phyloP scores from a whole-genome alignment of 2,329 filamentous ascomycete species.

The Colletotrichum sp. region DNA sequence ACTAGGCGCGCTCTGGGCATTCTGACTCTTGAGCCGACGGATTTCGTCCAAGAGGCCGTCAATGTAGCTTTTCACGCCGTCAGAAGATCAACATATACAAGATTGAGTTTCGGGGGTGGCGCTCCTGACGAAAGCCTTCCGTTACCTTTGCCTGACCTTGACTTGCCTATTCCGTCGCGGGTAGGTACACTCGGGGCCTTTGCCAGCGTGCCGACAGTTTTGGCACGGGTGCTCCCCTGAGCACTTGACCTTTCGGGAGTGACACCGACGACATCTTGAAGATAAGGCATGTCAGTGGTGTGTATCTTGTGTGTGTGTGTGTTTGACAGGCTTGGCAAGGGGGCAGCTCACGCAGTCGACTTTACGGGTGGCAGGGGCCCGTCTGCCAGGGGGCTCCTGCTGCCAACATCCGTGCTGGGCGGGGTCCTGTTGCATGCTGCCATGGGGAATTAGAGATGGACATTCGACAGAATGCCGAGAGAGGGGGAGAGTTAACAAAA shows the following conservation, averaged over 20 bases:
- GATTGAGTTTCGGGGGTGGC: neutral
- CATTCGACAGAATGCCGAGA: conserved; percentile 1
- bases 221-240: conserved; percentile 36
- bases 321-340: neutral
- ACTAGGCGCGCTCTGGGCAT: neutral
- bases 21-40: conserved; percentile 29
- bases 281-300: neutral
- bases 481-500: neutral
- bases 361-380: conserved; percentile 21
- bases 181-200: conserved; percentile 34
- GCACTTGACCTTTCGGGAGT: conserved; percentile 38
- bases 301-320: neutral
- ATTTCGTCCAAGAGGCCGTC: conserved; percentile 38
- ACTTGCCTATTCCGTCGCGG: conserved; percentile 35
- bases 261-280: conserved; percentile 31
- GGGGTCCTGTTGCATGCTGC: conserved; percentile 13
- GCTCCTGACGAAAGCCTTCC: conserved; percentile 22
- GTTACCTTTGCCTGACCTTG: conserved; percentile 37
- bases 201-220: conserved; percentile 34
- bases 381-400: conserved; percentile 9
- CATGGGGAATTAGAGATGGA: neutral
- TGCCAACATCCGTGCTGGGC: conserved; percentile 2
- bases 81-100: neutral
- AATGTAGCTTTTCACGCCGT: conserved; percentile 31
- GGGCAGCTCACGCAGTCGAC: conserved; percentile 20